Conservation (phyloP, 768 basidiomycete genomes). For the Megacollybia marginata region DNA sequence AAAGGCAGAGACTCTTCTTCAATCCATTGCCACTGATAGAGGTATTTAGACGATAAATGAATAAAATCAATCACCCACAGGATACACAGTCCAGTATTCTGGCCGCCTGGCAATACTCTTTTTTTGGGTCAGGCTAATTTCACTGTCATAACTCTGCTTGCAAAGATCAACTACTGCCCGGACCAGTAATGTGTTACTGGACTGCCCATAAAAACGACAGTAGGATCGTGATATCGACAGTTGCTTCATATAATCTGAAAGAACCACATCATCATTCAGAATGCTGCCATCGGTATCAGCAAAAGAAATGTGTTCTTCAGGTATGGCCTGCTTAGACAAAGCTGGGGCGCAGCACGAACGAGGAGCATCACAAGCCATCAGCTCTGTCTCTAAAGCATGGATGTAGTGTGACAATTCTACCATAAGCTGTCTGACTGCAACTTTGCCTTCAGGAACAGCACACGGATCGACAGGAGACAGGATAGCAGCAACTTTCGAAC, state of each 20-base stretch:
- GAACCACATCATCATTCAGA: background rate
- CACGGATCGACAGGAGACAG: background rate
- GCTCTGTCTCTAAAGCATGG: background rate
- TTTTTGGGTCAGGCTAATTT: background rate
- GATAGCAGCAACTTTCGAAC: background rate
- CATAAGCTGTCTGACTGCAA: background rate
- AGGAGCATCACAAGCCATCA: background rate
- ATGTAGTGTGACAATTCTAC: background rate
- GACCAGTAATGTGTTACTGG: background rate
- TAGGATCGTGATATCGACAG: background rate
- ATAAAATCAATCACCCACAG: background rate
- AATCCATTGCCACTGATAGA: background rate
- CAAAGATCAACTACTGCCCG: background rate
- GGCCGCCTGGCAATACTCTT: background rate
- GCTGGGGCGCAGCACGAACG: background rate
- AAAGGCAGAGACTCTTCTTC: conserved; percentile 10
- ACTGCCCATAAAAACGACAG: background rate
- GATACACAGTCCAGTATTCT: background rate
- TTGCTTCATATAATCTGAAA: background rate
- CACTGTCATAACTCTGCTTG: background rate
- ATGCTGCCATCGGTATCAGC: background rate
- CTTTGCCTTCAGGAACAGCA: background rate
- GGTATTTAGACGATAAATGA: background rate
- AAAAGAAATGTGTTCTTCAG: background rate
- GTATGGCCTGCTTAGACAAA: background rate